These are phyloP conservation scores for Vinca minor DNA, from an alignment of 257 asterid genomes.

Conservation along the genomic window DNA sequence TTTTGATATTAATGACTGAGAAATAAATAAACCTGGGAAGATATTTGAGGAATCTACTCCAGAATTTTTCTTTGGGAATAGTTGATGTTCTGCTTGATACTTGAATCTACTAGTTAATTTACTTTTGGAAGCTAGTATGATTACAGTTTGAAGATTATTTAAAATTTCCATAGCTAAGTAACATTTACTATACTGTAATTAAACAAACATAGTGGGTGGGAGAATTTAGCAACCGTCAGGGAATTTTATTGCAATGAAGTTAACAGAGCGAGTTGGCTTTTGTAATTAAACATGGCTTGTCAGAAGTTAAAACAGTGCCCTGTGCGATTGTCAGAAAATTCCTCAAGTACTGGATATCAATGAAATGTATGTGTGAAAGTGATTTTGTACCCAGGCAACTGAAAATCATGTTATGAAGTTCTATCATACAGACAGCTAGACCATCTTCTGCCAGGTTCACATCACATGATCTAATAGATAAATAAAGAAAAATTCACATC, in stretches of 20 bases:
- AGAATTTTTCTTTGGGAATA: background rate
- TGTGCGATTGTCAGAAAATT: background rate
- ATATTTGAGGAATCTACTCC: background rate
- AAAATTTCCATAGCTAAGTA: background rate
- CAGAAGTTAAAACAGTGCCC: background rate
- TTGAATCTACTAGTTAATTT: background rate
- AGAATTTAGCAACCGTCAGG: no score
- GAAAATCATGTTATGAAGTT: background rate
- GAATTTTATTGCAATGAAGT: background rate
- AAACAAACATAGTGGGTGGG: no score
- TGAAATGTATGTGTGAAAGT: background rate
- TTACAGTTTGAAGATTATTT: background rate
- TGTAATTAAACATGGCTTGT: no score
- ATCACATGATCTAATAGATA: background rate
- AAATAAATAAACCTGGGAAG: background rate
- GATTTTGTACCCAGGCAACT: background rate
- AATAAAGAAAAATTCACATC: background rate
- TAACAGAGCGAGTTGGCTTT: background rate
- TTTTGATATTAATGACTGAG: background rate
- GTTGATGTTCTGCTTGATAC: background rate
- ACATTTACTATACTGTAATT: background rate
- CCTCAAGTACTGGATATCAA: background rate
- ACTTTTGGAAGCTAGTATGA: background rate
- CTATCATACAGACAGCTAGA: background rate
- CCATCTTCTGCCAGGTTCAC: background rate